Evolutionary conservation across 108 stramenopile genomes (phyloP), one percentile per base, ranked within the genome.

Genomic region (Thalassiosira profunda): DNA sequence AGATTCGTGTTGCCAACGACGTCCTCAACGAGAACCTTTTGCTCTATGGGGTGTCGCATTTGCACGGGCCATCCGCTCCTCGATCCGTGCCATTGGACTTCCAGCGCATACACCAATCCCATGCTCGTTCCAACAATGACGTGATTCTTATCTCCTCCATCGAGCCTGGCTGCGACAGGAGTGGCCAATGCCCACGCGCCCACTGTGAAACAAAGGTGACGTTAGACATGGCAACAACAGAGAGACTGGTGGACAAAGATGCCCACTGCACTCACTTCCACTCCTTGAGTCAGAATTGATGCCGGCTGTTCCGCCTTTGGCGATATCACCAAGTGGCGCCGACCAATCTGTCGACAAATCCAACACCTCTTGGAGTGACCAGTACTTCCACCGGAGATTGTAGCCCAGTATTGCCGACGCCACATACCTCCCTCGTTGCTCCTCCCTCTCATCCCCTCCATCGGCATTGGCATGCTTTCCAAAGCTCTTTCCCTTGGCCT

Each of bases 301-400:
- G 65, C 44, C 72, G 70, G 60, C 82, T 36, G 69, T 87, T 61
- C 83, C 54, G 79, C 64, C 52, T 72, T 89, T 38, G 44, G 61
- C 76, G 21, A 78, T 70, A 60, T 78, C 70, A 17, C 89, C 89
- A 21, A 87, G 67, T 10, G 91, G 91, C 9, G 91, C 81, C 14
- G 91, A 80, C 58, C 79, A 84, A 63, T 93, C 91, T 9, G 82
- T 83, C 43, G 88, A 90, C 56, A 93, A 58, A 67, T 93, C 91
- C 17, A 93, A 65, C 59, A 90, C 88, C 45, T 86, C 84, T 67
- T 90, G 88, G 31, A 70, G 30, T 9, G 73, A 70, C 79, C 79
- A 80, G 48, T 80, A 74, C n/a, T 74, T 80, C 67, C 68, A 80
- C 15, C 76, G 83, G 0, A 85, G 59, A 43, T 86, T 84, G 72